Percentiles rank a stretch among this genome's conserved stretches.
Conservation (phyloP, 208 protist species). For the Crithidia fasciculata region DNA sequence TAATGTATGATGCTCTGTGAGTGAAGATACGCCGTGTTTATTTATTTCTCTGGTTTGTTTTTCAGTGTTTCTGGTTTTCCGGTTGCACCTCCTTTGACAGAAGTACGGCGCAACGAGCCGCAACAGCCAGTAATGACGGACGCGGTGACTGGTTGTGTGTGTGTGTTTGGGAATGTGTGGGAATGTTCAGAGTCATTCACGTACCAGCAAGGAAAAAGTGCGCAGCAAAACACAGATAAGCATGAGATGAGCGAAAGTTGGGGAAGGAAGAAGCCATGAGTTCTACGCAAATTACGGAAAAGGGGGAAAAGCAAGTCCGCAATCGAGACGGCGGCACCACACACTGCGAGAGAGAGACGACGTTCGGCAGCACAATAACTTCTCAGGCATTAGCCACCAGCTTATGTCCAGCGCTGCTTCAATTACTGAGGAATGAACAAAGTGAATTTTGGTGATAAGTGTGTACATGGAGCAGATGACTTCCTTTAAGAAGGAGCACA, state of each 20-base stretch:
- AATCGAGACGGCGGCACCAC: too few species aligned
- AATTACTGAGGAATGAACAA: too few species aligned
- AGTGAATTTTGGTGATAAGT: too few species aligned
- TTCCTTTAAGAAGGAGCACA: conserved; percentile 25
- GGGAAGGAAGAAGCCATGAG: neutral
- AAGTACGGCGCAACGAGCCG: too few species aligned
- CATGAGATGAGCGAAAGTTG: conserved; percentile 2
- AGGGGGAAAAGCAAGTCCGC: conserved; percentile 10
- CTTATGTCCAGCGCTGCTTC: too few species aligned
- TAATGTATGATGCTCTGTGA: too few species aligned
- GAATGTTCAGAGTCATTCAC: neutral
- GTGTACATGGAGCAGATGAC: conserved; percentile 6
- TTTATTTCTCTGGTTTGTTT: neutral
- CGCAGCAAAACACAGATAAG: conserved; percentile 10
- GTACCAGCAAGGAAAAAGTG: neutral
- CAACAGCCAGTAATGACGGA: too few species aligned
- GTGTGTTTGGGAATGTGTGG: neutral
- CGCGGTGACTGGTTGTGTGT: neutral
- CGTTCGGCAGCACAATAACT: too few species aligned
- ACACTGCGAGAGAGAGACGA: too few species aligned
- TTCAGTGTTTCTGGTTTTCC: neutral
- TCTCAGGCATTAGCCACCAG: too few species aligned
- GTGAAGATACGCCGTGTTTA: too few species aligned
- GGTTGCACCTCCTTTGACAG: too few species aligned
- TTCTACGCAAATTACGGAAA: neutral